Conservation (phyloP, 2,329 filamentous ascomycete species). For the Epichloe amarillans region DNA sequence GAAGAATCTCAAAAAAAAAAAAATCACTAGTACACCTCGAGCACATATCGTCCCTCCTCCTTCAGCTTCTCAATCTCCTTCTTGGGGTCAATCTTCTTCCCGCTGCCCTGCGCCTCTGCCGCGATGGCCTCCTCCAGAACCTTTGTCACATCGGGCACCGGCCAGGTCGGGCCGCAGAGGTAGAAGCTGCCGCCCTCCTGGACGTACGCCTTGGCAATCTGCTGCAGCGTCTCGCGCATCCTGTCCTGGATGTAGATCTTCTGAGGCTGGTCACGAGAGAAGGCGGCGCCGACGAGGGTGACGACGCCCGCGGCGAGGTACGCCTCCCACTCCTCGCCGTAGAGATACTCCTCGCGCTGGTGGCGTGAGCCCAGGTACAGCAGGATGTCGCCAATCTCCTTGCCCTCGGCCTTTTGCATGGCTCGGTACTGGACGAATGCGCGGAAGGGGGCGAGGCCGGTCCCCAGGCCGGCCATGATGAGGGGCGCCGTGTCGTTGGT, state of each 20-base stretch:
- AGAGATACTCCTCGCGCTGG: slow-evolving; percentile 96
- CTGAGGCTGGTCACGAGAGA: slow-evolving; percentile 90
- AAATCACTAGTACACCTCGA: slow-evolving; percentile 74
- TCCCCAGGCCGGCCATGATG: slow-evolving; percentile 98
- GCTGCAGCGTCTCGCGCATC: slow-evolving; percentile 75
- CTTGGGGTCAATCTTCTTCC: slow-evolving; percentile 69
- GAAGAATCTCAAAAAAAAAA: too few relatives aligned
- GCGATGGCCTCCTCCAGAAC: slow-evolving; percentile 89
- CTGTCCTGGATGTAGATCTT: slow-evolving; percentile 99
- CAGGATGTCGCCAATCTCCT: slow-evolving; percentile 84
- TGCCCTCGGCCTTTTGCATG: slow-evolving; percentile 89
- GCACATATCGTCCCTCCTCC: slow-evolving; percentile 84
- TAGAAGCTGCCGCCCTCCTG: slow-evolving; percentile 86
- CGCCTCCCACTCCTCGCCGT: slow-evolving; percentile 98
- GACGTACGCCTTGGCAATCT: slow-evolving; percentile 79
- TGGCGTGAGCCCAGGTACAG: slow-evolving; percentile 95
- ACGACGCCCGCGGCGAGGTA: slow-evolving; percentile 93
- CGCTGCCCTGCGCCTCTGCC: slow-evolving; percentile 52
- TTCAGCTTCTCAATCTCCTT: slow-evolving; percentile 97
- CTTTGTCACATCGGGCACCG: slow-evolving; percentile 88
- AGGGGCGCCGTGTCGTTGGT: slow-evolving; percentile 75
- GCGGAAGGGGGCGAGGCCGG: slow-evolving; percentile 95
- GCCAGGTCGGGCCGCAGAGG: slow-evolving; percentile 95
- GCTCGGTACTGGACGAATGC: slow-evolving; percentile 97
- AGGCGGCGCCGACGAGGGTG: slow-evolving; percentile 83